Evolutionary conservation across 805 yeast genomes (phyloP).

Genomic region (Suhomyces faveliae): DNA sequence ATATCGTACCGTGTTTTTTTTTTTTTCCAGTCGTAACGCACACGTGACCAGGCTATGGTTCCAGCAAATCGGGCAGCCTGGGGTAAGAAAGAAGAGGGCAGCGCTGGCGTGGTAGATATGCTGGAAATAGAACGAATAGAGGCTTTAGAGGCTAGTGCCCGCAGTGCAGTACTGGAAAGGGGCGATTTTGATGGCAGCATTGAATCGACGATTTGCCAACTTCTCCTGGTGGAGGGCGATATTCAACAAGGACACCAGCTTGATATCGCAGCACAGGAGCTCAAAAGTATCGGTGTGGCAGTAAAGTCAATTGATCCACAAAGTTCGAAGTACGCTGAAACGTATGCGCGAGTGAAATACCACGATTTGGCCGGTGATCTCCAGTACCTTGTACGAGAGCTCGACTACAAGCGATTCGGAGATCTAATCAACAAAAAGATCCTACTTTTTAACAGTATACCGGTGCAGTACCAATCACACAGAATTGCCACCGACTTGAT

Average conservation of each 20-base stretch:
- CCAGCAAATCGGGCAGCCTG: background rate
- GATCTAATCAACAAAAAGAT: conserved; percentile 32
- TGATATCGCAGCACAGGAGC: background rate
- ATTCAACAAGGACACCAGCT: background rate
- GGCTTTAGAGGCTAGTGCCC: background rate
- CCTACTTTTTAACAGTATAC: conserved; percentile 17
- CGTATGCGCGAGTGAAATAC: conserved; percentile 22
- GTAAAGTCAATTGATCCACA: background rate
- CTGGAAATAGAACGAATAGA: background rate
- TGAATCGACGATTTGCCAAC: background rate
- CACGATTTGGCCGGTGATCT: conserved; percentile 35
- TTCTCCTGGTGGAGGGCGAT: conserved; percentile 1
- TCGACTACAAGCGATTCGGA: conserved; percentile 13
- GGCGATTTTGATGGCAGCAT: background rate
- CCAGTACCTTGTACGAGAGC: conserved; percentile 21
- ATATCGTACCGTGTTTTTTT: background rate
- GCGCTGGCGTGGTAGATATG: conserved; percentile 1
- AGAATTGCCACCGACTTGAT: conserved; percentile 8
- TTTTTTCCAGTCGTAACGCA: background rate
- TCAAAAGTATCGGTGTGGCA: background rate
- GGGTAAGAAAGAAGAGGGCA: background rate
- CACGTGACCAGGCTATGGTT: background rate
- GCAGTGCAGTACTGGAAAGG: background rate
- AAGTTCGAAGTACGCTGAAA: background rate
- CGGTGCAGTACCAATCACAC: background rate